A percentile compares a stretch with the other conserved stretches of the same genome.
These are phyloP conservation scores for Chlorella sp. DNA, from an alignment of 139 green algal species.

Conservation along the genomic window DNA sequence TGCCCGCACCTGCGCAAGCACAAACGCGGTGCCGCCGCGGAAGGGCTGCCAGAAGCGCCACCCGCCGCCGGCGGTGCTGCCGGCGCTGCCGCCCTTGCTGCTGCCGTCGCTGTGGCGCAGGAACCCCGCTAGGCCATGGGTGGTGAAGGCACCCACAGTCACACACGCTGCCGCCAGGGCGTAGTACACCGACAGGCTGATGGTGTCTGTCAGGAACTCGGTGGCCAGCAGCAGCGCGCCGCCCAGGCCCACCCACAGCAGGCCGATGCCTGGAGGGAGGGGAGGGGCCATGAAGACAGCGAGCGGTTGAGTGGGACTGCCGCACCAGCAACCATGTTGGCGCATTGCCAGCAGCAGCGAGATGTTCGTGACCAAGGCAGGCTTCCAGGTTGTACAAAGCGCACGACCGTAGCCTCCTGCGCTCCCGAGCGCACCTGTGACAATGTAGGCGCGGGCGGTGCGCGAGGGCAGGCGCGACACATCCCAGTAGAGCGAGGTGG, in stretches of 20 bases:
- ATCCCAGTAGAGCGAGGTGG: constrained; percentile 23
- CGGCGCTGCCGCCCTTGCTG: neutral
- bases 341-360: no score
- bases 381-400: no score
- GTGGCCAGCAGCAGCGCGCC: constrained; percentile 52
- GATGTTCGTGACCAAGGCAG: no score
- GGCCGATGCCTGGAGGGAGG: constrained; percentile 37
- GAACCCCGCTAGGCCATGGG: constrained; percentile 79
- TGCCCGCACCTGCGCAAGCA: constrained; percentile 64
- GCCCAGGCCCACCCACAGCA: constrained; percentile 60
- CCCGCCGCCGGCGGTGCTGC: neutral
- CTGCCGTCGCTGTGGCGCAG: constrained; percentile 55
- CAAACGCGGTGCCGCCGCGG: constrained; percentile 76
- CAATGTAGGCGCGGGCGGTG: constrained; percentile 22
- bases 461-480: constrained; percentile 24
- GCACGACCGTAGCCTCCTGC: no score
- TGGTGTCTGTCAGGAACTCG: constrained; percentile 35
- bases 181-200: constrained; percentile 59
- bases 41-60: constrained; percentile 93
- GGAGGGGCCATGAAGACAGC: neutral
- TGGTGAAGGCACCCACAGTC: constrained; percentile 75
- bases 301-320: no score
- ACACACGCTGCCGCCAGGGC: constrained; percentile 75
- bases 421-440: neutral
- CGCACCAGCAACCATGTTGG: neutral